Conservation (phyloP, 2,329 filamentous ascomycete species). For the Exophiala sp. region DNA sequence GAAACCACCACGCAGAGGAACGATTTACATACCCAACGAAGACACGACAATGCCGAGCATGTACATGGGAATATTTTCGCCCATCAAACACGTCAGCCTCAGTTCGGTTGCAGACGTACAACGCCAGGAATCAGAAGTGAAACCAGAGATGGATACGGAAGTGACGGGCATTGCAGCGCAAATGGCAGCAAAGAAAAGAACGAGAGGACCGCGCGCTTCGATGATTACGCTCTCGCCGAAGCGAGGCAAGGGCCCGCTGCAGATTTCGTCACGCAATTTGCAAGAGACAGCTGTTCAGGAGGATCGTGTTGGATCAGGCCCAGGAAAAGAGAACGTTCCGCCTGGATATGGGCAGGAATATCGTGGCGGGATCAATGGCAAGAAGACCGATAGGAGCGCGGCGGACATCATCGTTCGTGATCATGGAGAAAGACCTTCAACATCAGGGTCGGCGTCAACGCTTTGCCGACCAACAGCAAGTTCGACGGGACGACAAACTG, state of each 20-base stretch:
- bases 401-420: constrained; percentile 17
- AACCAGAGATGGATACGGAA: constrained; percentile 25
- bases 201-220: constrained; percentile 28
- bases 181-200: constrained; percentile 31
- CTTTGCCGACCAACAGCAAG: constrained; percentile 4
- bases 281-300: constrained; percentile 41
- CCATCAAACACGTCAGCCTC: constrained; percentile 33
- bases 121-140: neutral
- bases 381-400: constrained; percentile 18
- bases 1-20: constrained; percentile 35
- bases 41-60: constrained; percentile 41
- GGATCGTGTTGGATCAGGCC: constrained; percentile 52
- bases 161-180: constrained; percentile 35
- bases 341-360: constrained; percentile 38
- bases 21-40: constrained; percentile 42
- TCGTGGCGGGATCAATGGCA: neutral
- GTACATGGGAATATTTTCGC: constrained; percentile 45
- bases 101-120: neutral
- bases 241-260: constrained; percentile 45
- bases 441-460: neutral
- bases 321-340: constrained; percentile 62
- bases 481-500: neutral
- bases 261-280: constrained; percentile 37
- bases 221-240: constrained; percentile 45
- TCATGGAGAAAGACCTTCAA: neutral